Evolutionary conservation across 495 filamentous ascomycete species (phyloP), one percentile per base, ranked within the genome.

Genomic region (Penicillium chermesinum): DNA sequence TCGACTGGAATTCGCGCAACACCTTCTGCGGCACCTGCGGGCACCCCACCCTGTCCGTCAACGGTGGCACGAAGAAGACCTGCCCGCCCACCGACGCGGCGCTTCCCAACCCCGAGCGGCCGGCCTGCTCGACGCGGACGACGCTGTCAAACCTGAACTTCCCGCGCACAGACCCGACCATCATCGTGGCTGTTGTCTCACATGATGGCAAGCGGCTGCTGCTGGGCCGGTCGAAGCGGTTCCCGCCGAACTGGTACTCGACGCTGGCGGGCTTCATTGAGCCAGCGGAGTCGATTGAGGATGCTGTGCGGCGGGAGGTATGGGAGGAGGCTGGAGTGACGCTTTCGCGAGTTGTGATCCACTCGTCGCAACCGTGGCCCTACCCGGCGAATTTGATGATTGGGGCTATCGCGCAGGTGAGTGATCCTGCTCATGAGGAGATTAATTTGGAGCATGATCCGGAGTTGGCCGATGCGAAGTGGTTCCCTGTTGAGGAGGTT

Each of bases 261-360:
- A 95, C 91, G 1, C 80, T 98, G 2, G 93, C 93, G 0, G 94
- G 93, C 0, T 98, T 98, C 67, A 83, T 91, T 48, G 93, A 98
- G 66, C 93, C 93, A 6, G 94, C 86, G 1, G 93, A 98, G 74
- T 87, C 81, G 8, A 84, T 97, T 47, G 94, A 97, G 61, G 94
- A 96, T 66, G 90, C 93, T 4, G 91, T 97, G 1, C 82, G 94
- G 0, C 77, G 93, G 41, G 94, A 98, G 67, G 89, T 95, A 1
- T 97, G 89, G 88, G 93, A 98, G 61, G 93, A 98, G 64, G 80
- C 84, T 35, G 93, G 93, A 2, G 87, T 97, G 13, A 75, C 69
- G 7, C 78, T 96, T 2, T 91, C 89, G 7, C 78, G 91, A 1
- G 94, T 98, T 13, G 79, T 95, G 1, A 84, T 98, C 45, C 91